Evolutionary conservation across 768 basidiomycete genomes (phyloP).

Genomic region (Pholiota conissans): DNA sequence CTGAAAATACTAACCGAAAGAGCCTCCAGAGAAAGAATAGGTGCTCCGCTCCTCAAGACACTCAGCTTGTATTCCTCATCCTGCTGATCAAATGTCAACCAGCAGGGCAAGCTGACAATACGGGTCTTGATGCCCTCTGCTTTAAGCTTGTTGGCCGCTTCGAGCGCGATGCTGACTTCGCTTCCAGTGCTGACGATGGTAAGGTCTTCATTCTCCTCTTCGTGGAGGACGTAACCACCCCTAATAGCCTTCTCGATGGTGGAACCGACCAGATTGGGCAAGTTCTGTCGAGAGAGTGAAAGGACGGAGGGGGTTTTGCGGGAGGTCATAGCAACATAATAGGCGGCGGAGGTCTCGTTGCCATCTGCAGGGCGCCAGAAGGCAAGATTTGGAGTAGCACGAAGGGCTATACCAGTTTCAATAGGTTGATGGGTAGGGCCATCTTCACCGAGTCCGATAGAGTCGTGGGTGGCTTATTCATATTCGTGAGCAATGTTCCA

Average conservation of each 20-base stretch:
- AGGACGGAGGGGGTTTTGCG: slow-evolving; percentile 80
- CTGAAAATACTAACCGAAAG: slow-evolving; percentile 41
- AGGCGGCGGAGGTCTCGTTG: slow-evolving; percentile 95
- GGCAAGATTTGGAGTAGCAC: slow-evolving; percentile 87
- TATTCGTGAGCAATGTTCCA: not conserved
- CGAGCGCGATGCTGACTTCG: slow-evolving; percentile 86
- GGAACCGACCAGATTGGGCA: slow-evolving; percentile 89
- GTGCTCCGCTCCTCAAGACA: slow-evolving; percentile 87
- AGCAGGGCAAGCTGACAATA: slow-evolving; percentile 87
- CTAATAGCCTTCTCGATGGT: slow-evolving; percentile 79
- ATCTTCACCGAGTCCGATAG: slow-evolving; percentile 90
- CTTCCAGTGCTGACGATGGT: slow-evolving; percentile 89
- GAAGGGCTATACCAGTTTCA: slow-evolving; percentile 84
- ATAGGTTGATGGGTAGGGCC: slow-evolving; percentile 97
- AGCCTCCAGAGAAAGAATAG: slow-evolving; percentile 89
- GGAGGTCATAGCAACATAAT: slow-evolving; percentile 76
- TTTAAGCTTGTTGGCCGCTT: slow-evolving; percentile 80
- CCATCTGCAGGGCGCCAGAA: slow-evolving; percentile 96
- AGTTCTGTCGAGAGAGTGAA: slow-evolving; percentile 84
- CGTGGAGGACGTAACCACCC: slow-evolving; percentile 90
- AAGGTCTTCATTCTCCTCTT: slow-evolving; percentile 77
- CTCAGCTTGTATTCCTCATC: slow-evolving; percentile 74
- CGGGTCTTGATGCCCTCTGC: slow-evolving; percentile 78
- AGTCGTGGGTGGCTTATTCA: slow-evolving; percentile 83
- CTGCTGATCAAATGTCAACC: slow-evolving; percentile 87